Evolutionary conservation across 257 asterid species (phyloP), one percentile per base, ranked within the genome.

Genomic region (Solanum clarkiae): DNA sequence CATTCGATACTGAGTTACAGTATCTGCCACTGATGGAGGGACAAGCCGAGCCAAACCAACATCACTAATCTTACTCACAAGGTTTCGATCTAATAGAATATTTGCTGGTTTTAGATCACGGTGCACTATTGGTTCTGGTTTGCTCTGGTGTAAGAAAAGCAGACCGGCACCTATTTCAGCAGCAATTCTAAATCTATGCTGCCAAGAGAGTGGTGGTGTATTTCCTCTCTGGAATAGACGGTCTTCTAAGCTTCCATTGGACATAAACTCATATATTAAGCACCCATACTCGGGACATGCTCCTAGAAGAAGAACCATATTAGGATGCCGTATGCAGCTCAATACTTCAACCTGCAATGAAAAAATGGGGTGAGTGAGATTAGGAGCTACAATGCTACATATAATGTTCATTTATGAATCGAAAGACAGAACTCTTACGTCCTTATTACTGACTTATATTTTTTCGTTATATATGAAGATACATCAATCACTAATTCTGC

Each of bases 221-320:
- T 92, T 93, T 5, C 95, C 98, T 44, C 85, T 91, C 59, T 85
- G 90, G 88, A 93, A 89, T 63, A 96, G 88, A 60, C 98, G 89
- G 87, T 95, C 99, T 86, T 95, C 99, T 87, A 95, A 90, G 92
- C 99, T 95, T 59, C 99, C 99, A 20, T 88, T 93, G 57, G 95
- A 92, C 99, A 95, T 92, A 69, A 90, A 92, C 87, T 95, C 99
- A 22, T 95, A 95, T 8, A 95, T 98, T 85, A 95, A 86, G 92
- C 98, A 95, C 10, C 99, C 99, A 80, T 95, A 96, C 86, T 96
- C 99, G 1, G 99, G 99, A 69, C 99, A 96, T 29, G 99, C 99
- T 20, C 99, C 99, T 71, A 96, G 91, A 77, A 96, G 99, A 22
- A 96, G 94, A 72, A 96, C 99, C 99, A 96, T 96, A 88, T 96